Conservation (phyloP, 1,139 yeast species). For the Geotrichum europaeum region DNA sequence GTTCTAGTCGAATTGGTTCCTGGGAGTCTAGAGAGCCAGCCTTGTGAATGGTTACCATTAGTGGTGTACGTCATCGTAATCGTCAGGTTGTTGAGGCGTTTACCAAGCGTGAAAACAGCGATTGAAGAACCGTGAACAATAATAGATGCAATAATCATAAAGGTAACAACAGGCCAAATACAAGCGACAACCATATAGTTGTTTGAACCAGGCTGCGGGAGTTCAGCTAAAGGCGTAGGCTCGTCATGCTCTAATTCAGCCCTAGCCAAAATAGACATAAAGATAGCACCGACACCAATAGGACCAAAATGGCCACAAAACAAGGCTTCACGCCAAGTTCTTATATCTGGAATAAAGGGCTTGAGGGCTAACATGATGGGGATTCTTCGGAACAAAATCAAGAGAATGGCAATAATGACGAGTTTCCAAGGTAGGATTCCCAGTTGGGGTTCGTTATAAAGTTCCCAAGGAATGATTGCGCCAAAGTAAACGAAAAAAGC, state of each 20-base stretch:
- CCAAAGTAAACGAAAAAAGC: constrained; percentile 92
- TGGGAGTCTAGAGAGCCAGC: constrained; percentile 87
- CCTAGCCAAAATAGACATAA: constrained; percentile 80
- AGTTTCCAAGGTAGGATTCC: constrained; percentile 85
- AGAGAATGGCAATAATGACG: constrained; percentile 71
- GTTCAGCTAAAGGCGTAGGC: constrained; percentile 52
- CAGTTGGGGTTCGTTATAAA: constrained; percentile 57
- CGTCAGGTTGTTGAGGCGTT: constrained; percentile 84
- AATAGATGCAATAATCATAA: constrained; percentile 79
- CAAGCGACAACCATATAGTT: constrained; percentile 66
- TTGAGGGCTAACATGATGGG: constrained; percentile 80
- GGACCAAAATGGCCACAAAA: constrained; percentile 99
- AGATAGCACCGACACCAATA: constrained; percentile 95
- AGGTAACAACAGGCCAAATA: constrained; percentile 88
- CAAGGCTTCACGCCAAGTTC: constrained; percentile 91
- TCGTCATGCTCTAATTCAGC: constrained; percentile 65
- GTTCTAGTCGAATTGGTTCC: constrained; percentile 65
- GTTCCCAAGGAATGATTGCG: constrained; percentile 88
- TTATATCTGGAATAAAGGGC: constrained; percentile 83
- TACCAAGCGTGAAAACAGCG: constrained; percentile 86
- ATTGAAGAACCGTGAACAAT: constrained; percentile 95
- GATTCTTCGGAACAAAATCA: constrained; percentile 74
- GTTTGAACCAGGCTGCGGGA: constrained; percentile 51
- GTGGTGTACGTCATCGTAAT: constrained; percentile 82
- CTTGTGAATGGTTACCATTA: constrained; percentile 56